Conservation (phyloP, 495 filamentous ascomycete genomes). For the Penicillium lividum region DNA sequence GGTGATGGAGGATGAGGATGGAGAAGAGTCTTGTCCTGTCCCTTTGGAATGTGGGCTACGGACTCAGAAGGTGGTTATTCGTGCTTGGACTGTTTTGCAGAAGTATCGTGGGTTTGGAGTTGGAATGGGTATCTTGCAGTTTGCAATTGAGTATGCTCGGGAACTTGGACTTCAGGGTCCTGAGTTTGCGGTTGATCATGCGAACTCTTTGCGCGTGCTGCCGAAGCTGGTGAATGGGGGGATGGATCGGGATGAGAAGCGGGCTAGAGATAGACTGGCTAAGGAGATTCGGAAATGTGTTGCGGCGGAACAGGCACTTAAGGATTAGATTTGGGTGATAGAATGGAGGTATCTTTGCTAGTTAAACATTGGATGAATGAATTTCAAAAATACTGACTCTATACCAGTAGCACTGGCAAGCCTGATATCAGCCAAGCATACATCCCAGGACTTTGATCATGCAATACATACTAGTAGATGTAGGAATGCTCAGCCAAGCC, state of each 20-base stretch:
- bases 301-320: background rate
- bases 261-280: background rate
- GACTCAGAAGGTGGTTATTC: conserved; percentile 46
- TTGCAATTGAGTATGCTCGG: conserved; percentile 59
- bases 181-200: conserved; percentile 68
- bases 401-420: too few relatives aligned
- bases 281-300: background rate
- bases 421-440: too few relatives aligned
- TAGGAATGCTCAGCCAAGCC: too few relatives aligned
- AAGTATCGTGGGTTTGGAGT: conserved; percentile 67
- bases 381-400: too few relatives aligned
- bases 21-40: background rate
- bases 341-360: too few relatives aligned
- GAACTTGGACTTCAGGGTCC: conserved; percentile 54
- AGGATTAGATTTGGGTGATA: background rate
- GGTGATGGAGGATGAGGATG: background rate
- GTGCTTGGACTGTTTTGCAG: conserved; percentile 73
- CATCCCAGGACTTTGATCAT: too few relatives aligned
- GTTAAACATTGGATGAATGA: too few relatives aligned
- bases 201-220: conserved; percentile 49
- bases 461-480: too few relatives aligned
- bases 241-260: conserved; percentile 5
- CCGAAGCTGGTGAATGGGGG: background rate
- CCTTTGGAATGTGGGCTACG: background rate
- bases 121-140: conserved; percentile 66